Conservation (phyloP, 371 early-diverging fungal genomes). For the Haplosporangium sp. region DNA sequence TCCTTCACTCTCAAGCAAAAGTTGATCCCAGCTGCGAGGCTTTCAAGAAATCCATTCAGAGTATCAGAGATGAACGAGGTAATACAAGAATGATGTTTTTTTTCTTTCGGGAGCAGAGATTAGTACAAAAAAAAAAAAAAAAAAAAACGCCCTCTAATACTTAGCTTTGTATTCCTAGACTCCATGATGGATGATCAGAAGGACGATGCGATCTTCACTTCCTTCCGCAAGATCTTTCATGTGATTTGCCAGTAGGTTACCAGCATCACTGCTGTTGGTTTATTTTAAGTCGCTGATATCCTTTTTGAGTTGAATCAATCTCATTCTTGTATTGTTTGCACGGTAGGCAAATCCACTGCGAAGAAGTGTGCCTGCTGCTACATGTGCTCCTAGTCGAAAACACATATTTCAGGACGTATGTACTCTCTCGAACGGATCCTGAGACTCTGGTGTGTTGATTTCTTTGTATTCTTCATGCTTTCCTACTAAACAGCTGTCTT, state of each 20-base stretch:
- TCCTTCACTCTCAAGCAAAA: slow-evolving; percentile 58
- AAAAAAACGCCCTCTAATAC: neutral
- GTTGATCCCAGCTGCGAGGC: slow-evolving; percentile 48
- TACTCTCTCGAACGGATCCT: slow-evolving; percentile 80
- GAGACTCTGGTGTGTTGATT: slow-evolving; percentile 63
- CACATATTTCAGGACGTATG: slow-evolving; percentile 75
- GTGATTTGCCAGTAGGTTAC: slow-evolving; percentile 66
- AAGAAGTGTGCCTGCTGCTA: slow-evolving; percentile 75
- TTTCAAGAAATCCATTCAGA: slow-evolving; percentile 65
- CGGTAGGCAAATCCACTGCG: slow-evolving; percentile 66
- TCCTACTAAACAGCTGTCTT: neutral
- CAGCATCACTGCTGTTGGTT: neutral
- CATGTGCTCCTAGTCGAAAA: slow-evolving; percentile 78
- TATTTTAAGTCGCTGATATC: too few species aligned
- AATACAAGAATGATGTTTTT: neutral
- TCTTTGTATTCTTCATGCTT: slow-evolving; percentile 29
- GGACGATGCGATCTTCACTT: slow-evolving; percentile 59
- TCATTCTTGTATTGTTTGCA: neutral
- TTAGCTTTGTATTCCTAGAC: slow-evolving; percentile 10
- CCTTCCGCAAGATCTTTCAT: slow-evolving; percentile 74
- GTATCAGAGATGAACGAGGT: slow-evolving; percentile 72
- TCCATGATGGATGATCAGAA: slow-evolving; percentile 54
- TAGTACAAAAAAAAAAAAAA: neutral
- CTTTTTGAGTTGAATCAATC: neutral
- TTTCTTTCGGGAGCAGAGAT: neutral